Evolutionary conservation across 768 basidiomycete species (phyloP), one percentile per base, ranked within the genome.

Genomic region (Rubroboletus satanas): DNA sequence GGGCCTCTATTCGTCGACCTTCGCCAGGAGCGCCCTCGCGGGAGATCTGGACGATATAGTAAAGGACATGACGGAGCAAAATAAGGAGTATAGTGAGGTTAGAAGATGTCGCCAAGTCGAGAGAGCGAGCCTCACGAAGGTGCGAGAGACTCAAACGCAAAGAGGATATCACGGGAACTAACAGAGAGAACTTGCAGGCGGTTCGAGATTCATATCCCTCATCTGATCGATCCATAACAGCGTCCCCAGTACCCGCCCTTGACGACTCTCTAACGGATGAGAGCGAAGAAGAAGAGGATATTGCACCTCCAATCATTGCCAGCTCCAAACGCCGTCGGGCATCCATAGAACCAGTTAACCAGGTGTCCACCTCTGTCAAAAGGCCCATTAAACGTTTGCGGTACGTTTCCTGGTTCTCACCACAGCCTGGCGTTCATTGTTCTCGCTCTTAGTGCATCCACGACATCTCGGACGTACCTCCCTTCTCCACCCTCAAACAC

Each of bases 41-140:
- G 51, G 55, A 2, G 69, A 68, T 43, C 36, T 75, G 2, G 71
- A 71, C 15, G 47, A 53, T 0, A 58, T 65, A 28, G 62, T 75
- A 2, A 68, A 72, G 41, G 69, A 69, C 53, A 54, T 66, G 43
- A 67, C 67, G 0, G 59, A 62, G 4, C 26, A 47, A 29, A 45
- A 53, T 0, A 38, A n/a, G 29, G 8, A 26, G 36, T 43, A n/a
- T 26, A n/a, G 7, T 10, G 18, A 9, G 15, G 17, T 18, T 17
- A 28, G 26, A 28, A 4, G 28, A 26, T 17, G 23, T 3, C 0
- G 9, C 1, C 45, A 26, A 8, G 12, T 5, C 2, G 10, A 37
- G 23, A 21, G 12, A 29, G n/a, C 8, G 4, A 35, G 33, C 12
- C 1, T 12, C 9, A 17, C 18, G 8, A 47, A 58, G 54, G 62